These are phyloP conservation scores for Solanum chacoense DNA, from an alignment of 305 asterid species.

Conservation along the genomic window DNA sequence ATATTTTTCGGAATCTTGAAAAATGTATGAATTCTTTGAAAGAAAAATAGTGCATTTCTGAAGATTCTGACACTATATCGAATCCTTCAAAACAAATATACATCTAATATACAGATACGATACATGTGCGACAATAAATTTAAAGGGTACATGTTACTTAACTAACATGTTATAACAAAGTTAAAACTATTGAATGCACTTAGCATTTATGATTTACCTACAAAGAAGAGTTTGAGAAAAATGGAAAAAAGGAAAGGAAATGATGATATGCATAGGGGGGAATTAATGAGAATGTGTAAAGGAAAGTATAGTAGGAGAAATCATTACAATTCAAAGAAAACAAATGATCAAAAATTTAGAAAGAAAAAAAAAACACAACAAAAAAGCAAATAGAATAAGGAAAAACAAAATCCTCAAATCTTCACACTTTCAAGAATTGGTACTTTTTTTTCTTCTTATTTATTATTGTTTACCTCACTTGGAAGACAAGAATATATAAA, in stretches of 20 bases:
- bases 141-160: background rate
- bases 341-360: background rate
- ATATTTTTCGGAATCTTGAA: background rate
- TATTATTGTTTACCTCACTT: conserved; percentile 24
- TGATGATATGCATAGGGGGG: background rate
- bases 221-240: background rate
- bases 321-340: background rate
- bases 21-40: background rate
- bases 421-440: conserved; percentile 46
- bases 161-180: background rate
- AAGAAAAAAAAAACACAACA: background rate
- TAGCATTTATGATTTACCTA: background rate
- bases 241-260: background rate
- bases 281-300: background rate
- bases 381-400: background rate
- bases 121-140: background rate
- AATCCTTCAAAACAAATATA: background rate
- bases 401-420: conserved; percentile 7
- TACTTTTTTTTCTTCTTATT: conserved; percentile 14
- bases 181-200: background rate
- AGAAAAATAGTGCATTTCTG: background rate
- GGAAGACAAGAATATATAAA: conserved; percentile 25
- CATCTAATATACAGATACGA: background rate
- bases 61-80: background rate
- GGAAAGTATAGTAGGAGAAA: background rate